A percentile compares a stretch with the other conserved stretches of the same genome.
phyloP scores from a whole-genome alignment of 140 eudicot species.

The Oenanthe javanica region DNA sequence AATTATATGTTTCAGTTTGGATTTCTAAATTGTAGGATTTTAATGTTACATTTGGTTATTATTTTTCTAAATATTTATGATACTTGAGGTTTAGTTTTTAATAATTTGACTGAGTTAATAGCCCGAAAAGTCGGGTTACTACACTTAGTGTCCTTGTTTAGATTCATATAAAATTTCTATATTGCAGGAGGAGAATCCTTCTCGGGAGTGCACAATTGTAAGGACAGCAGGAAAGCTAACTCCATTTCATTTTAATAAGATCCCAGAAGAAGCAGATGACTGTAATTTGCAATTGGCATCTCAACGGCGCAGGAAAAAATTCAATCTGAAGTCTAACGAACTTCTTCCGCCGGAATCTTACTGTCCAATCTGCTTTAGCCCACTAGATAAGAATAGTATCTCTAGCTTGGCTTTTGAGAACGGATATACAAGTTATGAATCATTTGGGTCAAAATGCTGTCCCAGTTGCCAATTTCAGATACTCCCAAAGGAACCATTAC shows the following conservation, averaged over 20 bases:
- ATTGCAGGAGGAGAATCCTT: slow-evolving; percentile 86
- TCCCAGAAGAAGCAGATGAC: slow-evolving; percentile 53
- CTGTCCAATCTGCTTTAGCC: slow-evolving; percentile 82
- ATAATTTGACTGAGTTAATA: no score
- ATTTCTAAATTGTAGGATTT: no score
- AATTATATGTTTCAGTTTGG: no score
- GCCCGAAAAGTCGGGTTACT: no score
- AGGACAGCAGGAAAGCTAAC: slow-evolving; percentile 95
- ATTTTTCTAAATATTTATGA: no score
- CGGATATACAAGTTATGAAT: slow-evolving; percentile 19
- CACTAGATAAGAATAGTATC: slow-evolving; percentile 29
- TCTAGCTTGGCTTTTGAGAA: slow-evolving; percentile 15
- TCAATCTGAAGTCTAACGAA: slow-evolving; percentile 61
- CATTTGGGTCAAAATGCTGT: slow-evolving; percentile 40
- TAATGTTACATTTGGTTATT: no score
- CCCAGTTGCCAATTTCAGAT: slow-evolving; percentile 86
- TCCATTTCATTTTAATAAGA: slow-evolving; percentile 73
- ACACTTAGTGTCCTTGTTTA: background rate
- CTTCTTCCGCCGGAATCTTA: slow-evolving; percentile 76
- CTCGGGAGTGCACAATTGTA: slow-evolving; percentile 91
- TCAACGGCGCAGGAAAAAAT: slow-evolving; percentile 78
- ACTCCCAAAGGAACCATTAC: slow-evolving; percentile 53
- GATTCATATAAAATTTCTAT: background rate
- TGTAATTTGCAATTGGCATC: slow-evolving; percentile 41
- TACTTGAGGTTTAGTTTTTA: no score